Evolutionary conservation across 805 yeast species (phyloP), one percentile per base, ranked within the genome.

Genomic region (Yarrowia deformans): DNA sequence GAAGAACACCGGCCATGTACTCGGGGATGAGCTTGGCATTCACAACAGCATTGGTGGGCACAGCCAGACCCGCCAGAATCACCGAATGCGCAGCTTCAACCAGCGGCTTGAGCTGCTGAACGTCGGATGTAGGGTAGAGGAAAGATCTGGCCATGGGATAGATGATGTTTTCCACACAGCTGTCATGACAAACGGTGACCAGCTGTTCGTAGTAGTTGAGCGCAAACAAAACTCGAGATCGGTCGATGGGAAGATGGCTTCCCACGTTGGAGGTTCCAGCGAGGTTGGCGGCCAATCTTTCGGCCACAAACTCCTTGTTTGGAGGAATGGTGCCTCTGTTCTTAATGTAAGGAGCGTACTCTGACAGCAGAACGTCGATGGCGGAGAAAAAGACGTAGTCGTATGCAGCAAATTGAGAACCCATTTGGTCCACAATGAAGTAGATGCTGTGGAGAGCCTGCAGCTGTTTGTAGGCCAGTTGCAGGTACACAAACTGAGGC

Each of bases 1-100:
- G 71, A 9, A 85, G 73, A 0, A 87, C 79, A 23, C 85, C 77
- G 4, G 79, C 79, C 9, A 86, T 75, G 72, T 89, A 89, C 9
- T 75, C 74, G 1, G 78, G 71, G 4, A 81, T 76, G 32, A 46
- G 68, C 23, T 39, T 70, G 69, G 34, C 70, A 54, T 63, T 43
- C 16, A 37, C 40, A 1, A 40, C 32, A 18, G 66, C 68, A 40
- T 48, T 60, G 19, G 70, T 43, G 14, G 71, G 72, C 9, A 70
- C 67, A 4, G 74, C 71, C 6, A 77, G 71, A 19, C 80, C 78
- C 5, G 81, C 76, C 35, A 86, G 74, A 74, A 83, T 78, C 0
- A 88, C 89, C 0, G 92, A 87, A 75, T 90, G 94, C 0, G 87
- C 81, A 0, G 88, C 85, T 74, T 90, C 94, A 12, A 87, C 76